Conservation (phyloP, 768 basidiomycete genomes). For the Pisolithus orientalis region DNA sequence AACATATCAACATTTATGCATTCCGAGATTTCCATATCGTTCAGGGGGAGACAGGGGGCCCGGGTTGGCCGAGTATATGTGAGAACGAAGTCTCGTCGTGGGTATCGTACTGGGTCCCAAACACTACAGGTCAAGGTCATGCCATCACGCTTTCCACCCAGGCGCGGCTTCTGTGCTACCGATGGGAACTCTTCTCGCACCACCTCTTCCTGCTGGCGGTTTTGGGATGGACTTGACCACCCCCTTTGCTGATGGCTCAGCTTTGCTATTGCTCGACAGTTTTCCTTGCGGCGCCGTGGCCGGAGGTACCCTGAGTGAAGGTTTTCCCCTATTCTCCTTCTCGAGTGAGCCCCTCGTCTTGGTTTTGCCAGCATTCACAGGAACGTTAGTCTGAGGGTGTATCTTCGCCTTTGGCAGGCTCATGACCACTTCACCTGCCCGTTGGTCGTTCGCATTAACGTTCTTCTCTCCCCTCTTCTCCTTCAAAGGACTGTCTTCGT, state of each 20-base stretch:
- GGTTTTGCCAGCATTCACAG: conserved; percentile 18
- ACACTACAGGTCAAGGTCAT: not conserved
- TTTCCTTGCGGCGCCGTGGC: conserved; percentile 16
- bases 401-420: conserved; percentile 33
- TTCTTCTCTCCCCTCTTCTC: conserved; percentile 43
- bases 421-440: conserved; percentile 3
- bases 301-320: conserved; percentile 20
- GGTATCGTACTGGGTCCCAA: not conserved
- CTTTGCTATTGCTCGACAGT: conserved; percentile 6
- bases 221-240: conserved; percentile 21
- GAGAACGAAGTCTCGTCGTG: not conserved
- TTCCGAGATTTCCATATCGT: too few species aligned
- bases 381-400: conserved; percentile 22
- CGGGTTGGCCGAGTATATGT: not conserved
- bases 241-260: conserved; percentile 7
- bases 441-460: conserved; percentile 6
- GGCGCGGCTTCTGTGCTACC: conserved; percentile 61
- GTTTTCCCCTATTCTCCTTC: conserved; percentile 34
- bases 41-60: too few species aligned
- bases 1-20: too few species aligned
- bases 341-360: conserved; percentile 25
- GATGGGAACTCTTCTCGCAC: conserved; percentile 61
- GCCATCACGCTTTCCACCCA: conserved; percentile 41
- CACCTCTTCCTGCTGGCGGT: conserved; percentile 34
- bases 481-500: conserved; percentile 49